Conservation (phyloP, 2,329 filamentous ascomycete species). For the Teratosphaeria zuluensis region DNA sequence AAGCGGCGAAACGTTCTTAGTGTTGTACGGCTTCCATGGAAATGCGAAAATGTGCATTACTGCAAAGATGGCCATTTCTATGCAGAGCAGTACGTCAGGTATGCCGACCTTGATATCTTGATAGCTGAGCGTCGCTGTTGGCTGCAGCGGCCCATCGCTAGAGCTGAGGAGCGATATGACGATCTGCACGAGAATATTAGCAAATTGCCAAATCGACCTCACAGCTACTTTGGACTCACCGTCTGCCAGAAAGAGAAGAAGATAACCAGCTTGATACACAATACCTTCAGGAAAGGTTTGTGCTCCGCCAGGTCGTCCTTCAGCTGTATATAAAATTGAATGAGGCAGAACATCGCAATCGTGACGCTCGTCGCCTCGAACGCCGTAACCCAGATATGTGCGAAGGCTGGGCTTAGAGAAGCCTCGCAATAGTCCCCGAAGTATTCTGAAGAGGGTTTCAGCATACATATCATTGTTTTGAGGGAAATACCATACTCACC, state of each 20-base stretch:
- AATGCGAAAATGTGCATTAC: constrained; percentile 76
- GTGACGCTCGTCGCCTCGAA: constrained; percentile 65
- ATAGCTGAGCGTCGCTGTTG: constrained; percentile 53
- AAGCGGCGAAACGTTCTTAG: constrained; percentile 23
- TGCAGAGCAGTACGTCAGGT: constrained; percentile 64
- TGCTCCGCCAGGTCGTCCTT: constrained; percentile 58
- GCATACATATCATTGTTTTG: too few relatives aligned
- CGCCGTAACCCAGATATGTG: constrained; percentile 71
- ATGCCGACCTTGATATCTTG: constrained; percentile 75
- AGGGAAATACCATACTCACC: too few relatives aligned
- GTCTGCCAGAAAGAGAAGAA: constrained; percentile 86
- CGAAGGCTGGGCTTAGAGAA: constrained; percentile 66
- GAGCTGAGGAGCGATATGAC: constrained; percentile 52
- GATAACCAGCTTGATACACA: constrained; percentile 83
- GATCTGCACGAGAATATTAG: neutral
- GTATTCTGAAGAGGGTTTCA: constrained; percentile 35
- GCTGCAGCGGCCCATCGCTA: constrained; percentile 53
- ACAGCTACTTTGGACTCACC: constrained; percentile 23
- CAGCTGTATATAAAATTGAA: constrained; percentile 78
- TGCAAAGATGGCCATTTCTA: constrained; percentile 78
- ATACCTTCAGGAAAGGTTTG: constrained; percentile 66
- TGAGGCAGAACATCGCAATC: constrained; percentile 79
- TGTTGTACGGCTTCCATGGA: constrained; percentile 60
- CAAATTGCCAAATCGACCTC: neutral
- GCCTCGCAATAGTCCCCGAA: constrained; percentile 65